Percentiles rank a stretch among this genome's conserved stretches.
These are phyloP conservation scores for Skeletonema tropicum DNA, from an alignment of 108 stramenopile species.

Conservation along the genomic window DNA sequence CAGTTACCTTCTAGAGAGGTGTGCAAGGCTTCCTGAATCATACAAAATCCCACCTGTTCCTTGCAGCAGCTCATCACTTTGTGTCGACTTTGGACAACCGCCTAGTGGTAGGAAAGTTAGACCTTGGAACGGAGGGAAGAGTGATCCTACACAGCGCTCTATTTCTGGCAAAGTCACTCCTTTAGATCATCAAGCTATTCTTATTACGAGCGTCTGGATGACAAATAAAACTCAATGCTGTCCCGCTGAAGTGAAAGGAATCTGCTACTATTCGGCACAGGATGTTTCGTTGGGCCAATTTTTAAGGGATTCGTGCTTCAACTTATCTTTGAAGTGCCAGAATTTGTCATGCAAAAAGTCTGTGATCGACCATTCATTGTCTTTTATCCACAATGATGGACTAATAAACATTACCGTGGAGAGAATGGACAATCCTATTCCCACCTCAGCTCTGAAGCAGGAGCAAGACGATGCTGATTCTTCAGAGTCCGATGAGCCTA, in stretches of 20 bases:
- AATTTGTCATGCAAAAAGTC: slow-evolving; percentile 92
- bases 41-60: slow-evolving; percentile 53
- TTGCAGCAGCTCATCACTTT: slow-evolving; percentile 70
- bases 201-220: slow-evolving; percentile 96
- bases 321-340: slow-evolving; percentile 90
- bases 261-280: slow-evolving; percentile 91
- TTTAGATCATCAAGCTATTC: slow-evolving; percentile 90
- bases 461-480: slow-evolving; percentile 42
- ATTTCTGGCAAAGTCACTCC: slow-evolving; percentile 79
- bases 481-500: slow-evolving; percentile 61
- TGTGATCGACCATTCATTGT: slow-evolving; percentile 90
- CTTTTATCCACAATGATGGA: slow-evolving; percentile 93
- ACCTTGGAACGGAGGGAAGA: slow-evolving; percentile 87
- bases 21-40: slow-evolving; percentile 65
- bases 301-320: slow-evolving; percentile 93
- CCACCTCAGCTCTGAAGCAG: slow-evolving; percentile 40
- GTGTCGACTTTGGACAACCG: slow-evolving; percentile 80
- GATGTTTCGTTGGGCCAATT: slow-evolving; percentile 95
- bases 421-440: slow-evolving; percentile 79
- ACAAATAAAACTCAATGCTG: slow-evolving; percentile 87
- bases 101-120: slow-evolving; percentile 70
- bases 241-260: slow-evolving; percentile 96
- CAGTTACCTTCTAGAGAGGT: slow-evolving; percentile 86
- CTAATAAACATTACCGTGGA: slow-evolving; percentile 90
- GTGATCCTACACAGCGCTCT: slow-evolving; percentile 62